Percentiles rank a stretch among this genome's conserved stretches.
Conservation (phyloP, 2,329 filamentous ascomycete genomes). For the Diaporthe nobilis region DNA sequence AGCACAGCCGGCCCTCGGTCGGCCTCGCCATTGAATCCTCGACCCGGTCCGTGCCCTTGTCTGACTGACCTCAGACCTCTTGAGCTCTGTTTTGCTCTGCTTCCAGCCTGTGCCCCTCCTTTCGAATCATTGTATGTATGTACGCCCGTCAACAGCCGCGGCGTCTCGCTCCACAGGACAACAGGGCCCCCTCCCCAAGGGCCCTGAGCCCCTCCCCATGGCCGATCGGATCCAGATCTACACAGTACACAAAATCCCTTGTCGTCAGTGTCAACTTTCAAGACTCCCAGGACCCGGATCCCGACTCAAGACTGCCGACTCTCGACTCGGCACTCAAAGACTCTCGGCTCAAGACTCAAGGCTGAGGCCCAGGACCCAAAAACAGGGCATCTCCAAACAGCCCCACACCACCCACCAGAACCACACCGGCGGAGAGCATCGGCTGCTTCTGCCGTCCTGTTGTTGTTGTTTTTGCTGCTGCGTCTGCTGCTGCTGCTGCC, state of each 20-base stretch:
- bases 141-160: background rate
- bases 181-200: background rate
- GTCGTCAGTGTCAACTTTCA: background rate
- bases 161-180: slow-evolving; percentile 1
- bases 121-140: background rate
- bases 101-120: background rate
- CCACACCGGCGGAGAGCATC: slow-evolving; percentile 28
- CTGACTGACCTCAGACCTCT: background rate
- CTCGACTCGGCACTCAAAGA: background rate
- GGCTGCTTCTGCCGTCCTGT: slow-evolving; percentile 21
- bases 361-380: background rate
- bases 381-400: slow-evolving; percentile 17
- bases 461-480: background rate
- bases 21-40: background rate
- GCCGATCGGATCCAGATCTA: slow-evolving; percentile 19
- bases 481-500: background rate
- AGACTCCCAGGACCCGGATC: background rate
- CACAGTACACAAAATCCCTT: background rate
- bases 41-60: slow-evolving; percentile 19
- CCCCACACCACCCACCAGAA: slow-evolving; percentile 23
- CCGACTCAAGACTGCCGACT: background rate
- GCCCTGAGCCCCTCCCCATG: background rate
- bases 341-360: background rate
- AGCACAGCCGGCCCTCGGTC: background rate
- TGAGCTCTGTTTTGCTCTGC: background rate